Evolutionary conservation across 768 basidiomycete species (phyloP).

Genomic region (Strobilomyces echinocephalus): DNA sequence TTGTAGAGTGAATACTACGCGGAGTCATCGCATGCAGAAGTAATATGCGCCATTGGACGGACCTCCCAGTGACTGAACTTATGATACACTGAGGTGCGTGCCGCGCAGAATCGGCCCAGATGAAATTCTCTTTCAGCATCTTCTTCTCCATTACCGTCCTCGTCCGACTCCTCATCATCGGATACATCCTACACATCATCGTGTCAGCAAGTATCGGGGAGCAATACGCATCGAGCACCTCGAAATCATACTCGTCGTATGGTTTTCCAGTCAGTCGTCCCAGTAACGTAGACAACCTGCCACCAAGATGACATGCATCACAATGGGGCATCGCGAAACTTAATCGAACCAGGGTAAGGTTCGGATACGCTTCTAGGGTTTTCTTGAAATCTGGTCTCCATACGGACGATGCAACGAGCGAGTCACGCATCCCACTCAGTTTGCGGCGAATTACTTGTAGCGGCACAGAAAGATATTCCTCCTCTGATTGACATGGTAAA

Average conservation of each 20-base stretch:
- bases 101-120: slow-evolving; percentile 78
- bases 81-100: slow-evolving; percentile 63
- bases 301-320: slow-evolving; percentile 78
- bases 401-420: slow-evolving; percentile 77
- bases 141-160: slow-evolving; percentile 2
- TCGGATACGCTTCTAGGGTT: slow-evolving; percentile 61
- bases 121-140: slow-evolving; percentile 40
- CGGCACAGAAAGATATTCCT: slow-evolving; percentile 74
- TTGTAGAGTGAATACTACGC: slow-evolving; percentile 62
- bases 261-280: slow-evolving; percentile 60
- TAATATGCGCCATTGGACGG: slow-evolving; percentile 16
- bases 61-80: slow-evolving; percentile 84
- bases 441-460: slow-evolving; percentile 64
- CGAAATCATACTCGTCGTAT: slow-evolving; percentile 71
- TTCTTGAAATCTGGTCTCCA: slow-evolving; percentile 73
- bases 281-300: slow-evolving; percentile 58
- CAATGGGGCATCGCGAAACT: slow-evolving; percentile 60
- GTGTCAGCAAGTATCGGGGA: slow-evolving; percentile 1
- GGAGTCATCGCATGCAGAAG: slow-evolving; percentile 4
- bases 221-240: slow-evolving; percentile 34
- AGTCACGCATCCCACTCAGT: slow-evolving; percentile 63
- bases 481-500: slow-evolving; percentile 32
- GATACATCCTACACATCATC: slow-evolving; percentile 12
- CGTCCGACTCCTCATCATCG: slow-evolving; percentile 23
- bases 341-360: slow-evolving; percentile 49